Evolutionary conservation across 108 stramenopile genomes (phyloP).

Genomic region (Epithemia pelagica): DNA sequence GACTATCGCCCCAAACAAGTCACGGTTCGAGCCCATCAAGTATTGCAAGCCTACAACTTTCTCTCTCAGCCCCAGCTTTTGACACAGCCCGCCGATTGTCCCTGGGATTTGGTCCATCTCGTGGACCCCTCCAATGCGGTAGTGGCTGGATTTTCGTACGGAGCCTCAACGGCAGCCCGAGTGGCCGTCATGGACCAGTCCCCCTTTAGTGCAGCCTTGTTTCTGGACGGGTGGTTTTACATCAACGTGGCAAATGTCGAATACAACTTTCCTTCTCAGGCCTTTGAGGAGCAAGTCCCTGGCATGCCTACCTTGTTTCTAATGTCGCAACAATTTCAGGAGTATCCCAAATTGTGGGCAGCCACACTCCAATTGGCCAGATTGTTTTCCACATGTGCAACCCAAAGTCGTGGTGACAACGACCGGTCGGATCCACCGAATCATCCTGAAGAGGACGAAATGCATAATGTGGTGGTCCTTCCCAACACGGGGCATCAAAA

Average conservation of each 20-base stretch:
- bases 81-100: constrained; percentile 2
- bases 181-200: constrained; percentile 22
- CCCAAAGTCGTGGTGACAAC: not conserved
- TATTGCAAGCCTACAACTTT: constrained; percentile 25
- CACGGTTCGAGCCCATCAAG: constrained; percentile 22
- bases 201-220: constrained; percentile 29
- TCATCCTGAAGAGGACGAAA: no score
- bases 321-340: constrained; percentile 35
- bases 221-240: constrained; percentile 55
- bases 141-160: constrained; percentile 53
- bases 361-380: constrained; percentile 28
- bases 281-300: constrained; percentile 20
- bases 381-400: no score
- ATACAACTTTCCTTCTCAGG: constrained; percentile 43
- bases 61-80: constrained; percentile 2
- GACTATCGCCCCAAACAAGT: constrained; percentile 40
- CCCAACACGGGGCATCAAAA: constrained; percentile 44
- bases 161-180: constrained; percentile 34
- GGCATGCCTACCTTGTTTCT: constrained; percentile 44
- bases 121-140: constrained; percentile 12
- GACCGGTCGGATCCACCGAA: not conserved
- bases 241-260: constrained; percentile 29
- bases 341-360: constrained; percentile 25
- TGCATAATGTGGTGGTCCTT: constrained; percentile 33
- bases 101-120: constrained; percentile 10